phyloP scores from a whole-genome alignment of 148 eudicot species.

The Selenicereus undatus region DNA sequence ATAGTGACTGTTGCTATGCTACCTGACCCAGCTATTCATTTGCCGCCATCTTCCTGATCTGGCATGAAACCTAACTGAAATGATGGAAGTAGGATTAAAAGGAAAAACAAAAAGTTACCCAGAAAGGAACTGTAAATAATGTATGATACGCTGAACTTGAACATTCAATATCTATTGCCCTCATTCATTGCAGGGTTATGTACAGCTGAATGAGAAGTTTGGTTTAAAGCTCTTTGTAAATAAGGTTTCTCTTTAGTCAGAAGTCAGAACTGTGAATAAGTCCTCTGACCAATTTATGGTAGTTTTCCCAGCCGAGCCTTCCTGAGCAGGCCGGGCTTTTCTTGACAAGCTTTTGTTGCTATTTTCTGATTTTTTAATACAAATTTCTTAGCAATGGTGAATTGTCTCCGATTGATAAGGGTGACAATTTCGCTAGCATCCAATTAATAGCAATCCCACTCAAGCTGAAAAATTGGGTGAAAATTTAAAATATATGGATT shows the following conservation, averaged over 20 bases:
- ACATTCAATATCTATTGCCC: constrained; percentile 11
- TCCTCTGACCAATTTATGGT: background rate
- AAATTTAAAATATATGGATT: too few species aligned
- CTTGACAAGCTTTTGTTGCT: too few species aligned
- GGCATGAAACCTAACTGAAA: constrained; percentile 38
- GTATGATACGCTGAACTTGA: constrained; percentile 18
- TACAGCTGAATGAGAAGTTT: constrained; percentile 23
- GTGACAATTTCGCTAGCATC: too few species aligned
- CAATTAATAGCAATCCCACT: too few species aligned
- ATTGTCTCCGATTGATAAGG: too few species aligned
- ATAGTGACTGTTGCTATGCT: constrained; percentile 89
- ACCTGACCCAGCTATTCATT: constrained; percentile 66
- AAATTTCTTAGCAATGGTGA: too few species aligned
- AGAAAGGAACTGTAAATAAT: constrained; percentile 20
- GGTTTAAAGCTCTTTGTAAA: constrained; percentile 17
- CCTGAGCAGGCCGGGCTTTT: too few species aligned
- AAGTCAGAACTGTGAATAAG: constrained; percentile 14
- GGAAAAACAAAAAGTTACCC: background rate
- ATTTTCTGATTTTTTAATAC: too few species aligned
- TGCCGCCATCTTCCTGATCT: constrained; percentile 82
- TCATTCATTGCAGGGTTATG: constrained; percentile 8
- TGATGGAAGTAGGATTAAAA: constrained; percentile 61
- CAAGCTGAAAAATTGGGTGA: too few species aligned
- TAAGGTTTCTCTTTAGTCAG: constrained; percentile 10
- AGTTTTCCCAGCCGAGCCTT: background rate